Percentiles rank a stretch among this genome's conserved stretches.
Evolutionary conservation across 768 basidiomycete genomes (phyloP).

Genomic region (Suillus subluteus): DNA sequence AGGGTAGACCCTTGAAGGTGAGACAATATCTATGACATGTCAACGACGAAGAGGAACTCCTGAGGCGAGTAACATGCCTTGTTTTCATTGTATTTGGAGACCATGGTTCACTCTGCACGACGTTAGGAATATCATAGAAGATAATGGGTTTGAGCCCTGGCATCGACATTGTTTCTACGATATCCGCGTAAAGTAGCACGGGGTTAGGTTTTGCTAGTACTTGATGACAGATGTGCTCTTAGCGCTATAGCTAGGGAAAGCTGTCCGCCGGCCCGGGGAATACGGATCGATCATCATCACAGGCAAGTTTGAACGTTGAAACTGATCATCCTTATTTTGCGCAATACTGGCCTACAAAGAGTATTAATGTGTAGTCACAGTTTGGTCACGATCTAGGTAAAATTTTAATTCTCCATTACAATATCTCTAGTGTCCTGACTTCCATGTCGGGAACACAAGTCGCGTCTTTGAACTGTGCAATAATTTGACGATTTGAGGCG

Average conservation of each 20-base stretch:
- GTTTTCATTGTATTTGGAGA: conserved; percentile 43
- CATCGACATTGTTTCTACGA: conserved; percentile 14
- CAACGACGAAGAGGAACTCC: not conserved
- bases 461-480: not conserved
- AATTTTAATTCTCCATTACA: not conserved
- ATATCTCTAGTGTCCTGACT: not conserved
- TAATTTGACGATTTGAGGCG: not conserved
- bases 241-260: not conserved
- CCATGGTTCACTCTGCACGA: conserved; percentile 34
- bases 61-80: conserved; percentile 26
- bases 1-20: conserved; percentile 36
- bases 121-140: conserved; percentile 41
- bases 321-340: too few relatives aligned
- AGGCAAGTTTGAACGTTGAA: too few relatives aligned
- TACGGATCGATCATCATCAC: not conserved
- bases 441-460: not conserved
- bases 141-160: conserved; percentile 27
- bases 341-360: too few relatives aligned
- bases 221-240: not conserved
- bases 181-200: not conserved
- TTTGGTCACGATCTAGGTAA: not conserved
- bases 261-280: not conserved
- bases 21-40: not conserved
- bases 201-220: too few relatives aligned
- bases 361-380: too few relatives aligned